Evolutionary conservation across 495 filamentous ascomycete species (phyloP).

Genomic region (Tuber microsphaerosporum): DNA sequence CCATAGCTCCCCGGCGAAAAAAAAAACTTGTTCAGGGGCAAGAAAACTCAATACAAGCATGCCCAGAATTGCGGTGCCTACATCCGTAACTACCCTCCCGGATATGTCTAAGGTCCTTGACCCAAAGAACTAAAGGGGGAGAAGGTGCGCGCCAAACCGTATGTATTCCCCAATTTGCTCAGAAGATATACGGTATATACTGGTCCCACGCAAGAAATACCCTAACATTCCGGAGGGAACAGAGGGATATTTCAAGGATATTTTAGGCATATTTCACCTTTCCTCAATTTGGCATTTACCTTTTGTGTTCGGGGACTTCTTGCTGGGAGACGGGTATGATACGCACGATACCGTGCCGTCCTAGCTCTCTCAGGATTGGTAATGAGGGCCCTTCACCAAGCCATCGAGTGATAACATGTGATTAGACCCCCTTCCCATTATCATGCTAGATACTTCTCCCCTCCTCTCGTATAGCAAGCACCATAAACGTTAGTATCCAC

Average conservation of each 20-base stretch:
- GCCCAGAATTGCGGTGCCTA: neutral
- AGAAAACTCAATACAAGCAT: neutral
- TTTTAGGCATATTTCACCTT: too few species aligned
- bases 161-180: neutral
- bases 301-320: too few species aligned
- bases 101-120: neutral
- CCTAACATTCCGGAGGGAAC: too few species aligned
- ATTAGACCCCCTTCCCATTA: neutral
- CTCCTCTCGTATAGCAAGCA: neutral
- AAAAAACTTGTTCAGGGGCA: neutral
- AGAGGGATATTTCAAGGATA: too few species aligned
- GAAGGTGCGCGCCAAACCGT: neutral
- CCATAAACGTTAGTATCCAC: neutral
- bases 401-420: neutral
- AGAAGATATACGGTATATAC: neutral
- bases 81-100: neutral
- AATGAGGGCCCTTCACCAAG: neutral
- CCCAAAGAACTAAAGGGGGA: neutral
- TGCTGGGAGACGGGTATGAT: neutral
- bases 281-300: too few species aligned
- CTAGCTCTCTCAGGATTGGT: neutral
- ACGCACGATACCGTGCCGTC: neutral
- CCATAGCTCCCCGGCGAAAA: neutral
- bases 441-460: neutral
- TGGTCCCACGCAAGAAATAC: too few species aligned